Evolutionary conservation across 352 stramenopile species (phyloP), one percentile per base, ranked within the genome.

Genomic region (Globisporangium splendens): DNA sequence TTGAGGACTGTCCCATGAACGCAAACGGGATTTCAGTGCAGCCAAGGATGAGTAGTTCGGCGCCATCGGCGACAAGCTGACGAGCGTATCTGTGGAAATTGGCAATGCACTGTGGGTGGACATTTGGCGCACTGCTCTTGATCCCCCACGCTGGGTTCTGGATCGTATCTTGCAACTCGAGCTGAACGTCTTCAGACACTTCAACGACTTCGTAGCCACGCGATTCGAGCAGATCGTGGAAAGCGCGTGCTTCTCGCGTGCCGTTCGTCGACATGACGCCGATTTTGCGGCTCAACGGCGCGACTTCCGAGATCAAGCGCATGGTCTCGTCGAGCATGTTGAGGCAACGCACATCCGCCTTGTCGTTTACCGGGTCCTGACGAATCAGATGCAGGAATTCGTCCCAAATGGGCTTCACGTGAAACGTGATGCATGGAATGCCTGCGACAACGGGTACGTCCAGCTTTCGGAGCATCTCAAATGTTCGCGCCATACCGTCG

Each of bases 21-120:
- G 65, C 75, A 39, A 85, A 76, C 3, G 75, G 75, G 50, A 85
- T 80, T 61, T 85, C 75, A 0, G 72, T 83, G 62, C 75, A 85
- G 18, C 75, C 75, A 18, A 85, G 33, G 31, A 85, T 65, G 47
- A 81, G 54, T 12, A 79, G 62, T 18, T 80, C 57, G 4, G 75
- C 72, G 4, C 75, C 75, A 12, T 59, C 44, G 4, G 44, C 54
- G 38, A 73, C 63, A 8, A 85, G 63, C 15, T 65, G 44, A 7
- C 63, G 67, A 7, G 75, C 72, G 35, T 71, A 85, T 8, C 53
- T 13, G 8, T 85, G 47, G 49, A 78, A 82, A 47, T 85, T 85
- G 7, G 57, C 44, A 17, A 78, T 42, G 51, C 72, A 80, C 2
- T 61, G 56, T 17, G 63, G 69, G n/a, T 70, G 53, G 15, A 78